Percentiles rank a stretch among this genome's conserved stretches.
These are phyloP conservation scores for Phytophthora lateralis DNA, from an alignment of 352 stramenopile genomes.

Conservation along the genomic window DNA sequence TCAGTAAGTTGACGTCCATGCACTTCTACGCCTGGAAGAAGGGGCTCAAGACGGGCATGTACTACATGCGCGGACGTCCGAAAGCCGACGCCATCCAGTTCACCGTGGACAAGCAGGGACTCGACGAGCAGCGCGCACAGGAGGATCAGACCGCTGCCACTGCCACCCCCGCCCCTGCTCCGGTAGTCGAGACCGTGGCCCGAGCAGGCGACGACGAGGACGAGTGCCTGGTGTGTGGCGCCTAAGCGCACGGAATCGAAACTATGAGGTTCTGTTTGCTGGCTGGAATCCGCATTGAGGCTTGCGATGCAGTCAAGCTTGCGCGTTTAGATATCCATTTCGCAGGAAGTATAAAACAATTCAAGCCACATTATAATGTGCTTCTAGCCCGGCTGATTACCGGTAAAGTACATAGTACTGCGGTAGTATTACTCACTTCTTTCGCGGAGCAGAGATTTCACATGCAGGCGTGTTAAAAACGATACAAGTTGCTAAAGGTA, in stretches of 20 bases:
- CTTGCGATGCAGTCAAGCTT: neutral
- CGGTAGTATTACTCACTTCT: too few species aligned
- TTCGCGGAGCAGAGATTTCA: too few species aligned
- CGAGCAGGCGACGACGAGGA: conserved; percentile 68
- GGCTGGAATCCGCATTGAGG: neutral
- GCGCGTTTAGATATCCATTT: conserved; percentile 24
- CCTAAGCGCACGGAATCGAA: conserved; percentile 38
- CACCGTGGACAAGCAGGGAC: conserved; percentile 97
- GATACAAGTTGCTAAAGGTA: too few species aligned
- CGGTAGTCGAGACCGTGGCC: conserved; percentile 41
- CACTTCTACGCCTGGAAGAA: conserved; percentile 99
- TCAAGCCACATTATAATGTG: conserved; percentile 10
- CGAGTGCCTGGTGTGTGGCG: conserved; percentile 80
- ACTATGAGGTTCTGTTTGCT: conserved; percentile 2
- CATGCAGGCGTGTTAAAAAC: too few species aligned
- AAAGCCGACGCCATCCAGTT: conserved; percentile 99
- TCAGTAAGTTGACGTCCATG: conserved; percentile 99
- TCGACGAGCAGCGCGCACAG: conserved; percentile 50
- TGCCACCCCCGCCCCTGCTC: neutral
- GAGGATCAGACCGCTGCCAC: conserved; percentile 12
- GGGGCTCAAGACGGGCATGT: conserved; percentile 99
- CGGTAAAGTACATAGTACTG: too few species aligned
- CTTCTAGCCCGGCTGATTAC: too few species aligned
- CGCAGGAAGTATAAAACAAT: conserved; percentile 26
- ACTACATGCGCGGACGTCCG: conserved; percentile 98